Evolutionary conservation across 129 eudicot species (phyloP).

Genomic region (Flaveria trinervia): DNA sequence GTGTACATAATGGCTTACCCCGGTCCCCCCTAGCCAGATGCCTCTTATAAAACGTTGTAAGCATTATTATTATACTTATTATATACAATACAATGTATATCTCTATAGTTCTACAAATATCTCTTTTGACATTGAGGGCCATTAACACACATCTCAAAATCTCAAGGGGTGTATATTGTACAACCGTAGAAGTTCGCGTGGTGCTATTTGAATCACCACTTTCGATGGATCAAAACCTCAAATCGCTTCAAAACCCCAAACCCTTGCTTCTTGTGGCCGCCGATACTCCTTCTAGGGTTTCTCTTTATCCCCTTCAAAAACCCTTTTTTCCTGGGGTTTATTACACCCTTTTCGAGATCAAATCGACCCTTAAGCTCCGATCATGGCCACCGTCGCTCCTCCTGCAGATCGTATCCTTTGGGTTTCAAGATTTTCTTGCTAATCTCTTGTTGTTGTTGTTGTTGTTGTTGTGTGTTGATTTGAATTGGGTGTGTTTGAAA

Average conservation of each 20-base stretch:
- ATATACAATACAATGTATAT: too few relatives aligned
- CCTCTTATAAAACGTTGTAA: too few relatives aligned
- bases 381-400: constrained; percentile 70
- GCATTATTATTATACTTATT: too few relatives aligned
- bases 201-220: constrained; percentile 57
- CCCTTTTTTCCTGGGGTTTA: constrained; percentile 30
- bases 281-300: constrained; percentile 35
- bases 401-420: constrained; percentile 74
- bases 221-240: constrained; percentile 38
- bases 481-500: background rate
- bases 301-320: constrained; percentile 22
- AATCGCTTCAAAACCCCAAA: constrained; percentile 46
- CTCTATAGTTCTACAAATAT: background rate
- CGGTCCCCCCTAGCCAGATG: too few relatives aligned
- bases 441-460: background rate
- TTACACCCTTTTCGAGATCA: constrained; percentile 32
- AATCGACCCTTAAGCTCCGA: constrained; percentile 19
- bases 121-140: background rate
- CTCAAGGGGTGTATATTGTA: background rate
- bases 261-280: constrained; percentile 39
- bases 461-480: background rate
- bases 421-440: background rate
- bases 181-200: constrained; percentile 22
- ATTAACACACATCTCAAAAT: background rate
- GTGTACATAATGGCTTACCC: too few relatives aligned